Percentiles rank a stretch among this genome's conserved stretches.
phyloP scores from a whole-genome alignment of 805 yeast species.

The Candida khao-thaluensis region DNA sequence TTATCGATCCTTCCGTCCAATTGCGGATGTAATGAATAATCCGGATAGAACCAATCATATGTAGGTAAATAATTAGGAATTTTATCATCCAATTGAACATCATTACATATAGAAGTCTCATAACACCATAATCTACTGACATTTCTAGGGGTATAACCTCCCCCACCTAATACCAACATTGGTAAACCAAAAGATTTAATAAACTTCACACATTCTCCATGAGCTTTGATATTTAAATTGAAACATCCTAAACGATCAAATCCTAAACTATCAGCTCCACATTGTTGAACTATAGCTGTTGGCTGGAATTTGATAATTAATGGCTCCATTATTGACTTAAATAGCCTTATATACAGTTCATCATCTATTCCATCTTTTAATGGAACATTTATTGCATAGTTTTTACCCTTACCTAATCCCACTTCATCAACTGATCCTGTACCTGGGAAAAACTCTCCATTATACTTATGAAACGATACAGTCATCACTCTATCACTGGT shows the following conservation, averaged over 20 bases:
- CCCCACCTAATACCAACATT: slow-evolving; percentile 91
- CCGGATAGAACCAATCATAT: slow-evolving; percentile 84
- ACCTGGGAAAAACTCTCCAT: slow-evolving; percentile 95
- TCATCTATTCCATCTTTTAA: slow-evolving; percentile 95
- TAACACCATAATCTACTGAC: slow-evolving; percentile 95
- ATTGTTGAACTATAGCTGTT: slow-evolving; percentile 89
- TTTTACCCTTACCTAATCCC: slow-evolving; percentile 86
- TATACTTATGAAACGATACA: slow-evolving; percentile 89
- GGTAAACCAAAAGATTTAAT: slow-evolving; percentile 89
- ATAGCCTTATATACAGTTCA: slow-evolving; percentile 70
- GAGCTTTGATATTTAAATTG: slow-evolving; percentile 87
- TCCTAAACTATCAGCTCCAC: slow-evolving; percentile 96
- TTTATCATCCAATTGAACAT: slow-evolving; percentile 46
- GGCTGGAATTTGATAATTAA: slow-evolving; percentile 90
- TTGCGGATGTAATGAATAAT: slow-evolving; percentile 80
- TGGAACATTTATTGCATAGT: slow-evolving; percentile 89
- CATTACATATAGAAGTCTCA: slow-evolving; percentile 80
- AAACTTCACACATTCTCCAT: slow-evolving; percentile 91
- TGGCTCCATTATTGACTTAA: slow-evolving; percentile 87
- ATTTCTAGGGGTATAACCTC: slow-evolving; percentile 96
- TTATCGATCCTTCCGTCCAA: slow-evolving; percentile 66
- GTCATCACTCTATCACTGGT: slow-evolving; percentile 96
- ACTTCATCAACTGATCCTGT: slow-evolving; percentile 89
- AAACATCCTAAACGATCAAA: slow-evolving; percentile 94
- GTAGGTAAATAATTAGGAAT: slow-evolving; percentile 73